These are phyloP conservation scores for Globisporangium irregulare DNA, from an alignment of 352 stramenopile species.

Conservation along the genomic window DNA sequence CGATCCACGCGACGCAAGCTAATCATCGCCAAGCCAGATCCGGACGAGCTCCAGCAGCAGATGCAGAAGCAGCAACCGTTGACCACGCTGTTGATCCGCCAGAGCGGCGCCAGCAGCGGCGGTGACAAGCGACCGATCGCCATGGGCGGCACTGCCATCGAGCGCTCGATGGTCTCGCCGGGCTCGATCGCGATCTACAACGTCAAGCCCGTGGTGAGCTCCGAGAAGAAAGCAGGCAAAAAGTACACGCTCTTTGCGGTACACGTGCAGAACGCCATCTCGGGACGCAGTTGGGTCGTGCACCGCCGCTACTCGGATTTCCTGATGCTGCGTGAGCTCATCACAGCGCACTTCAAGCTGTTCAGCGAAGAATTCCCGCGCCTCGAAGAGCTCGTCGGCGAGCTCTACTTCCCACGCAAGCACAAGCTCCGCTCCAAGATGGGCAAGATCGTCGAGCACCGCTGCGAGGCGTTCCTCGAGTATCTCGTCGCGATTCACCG, in stretches of 20 bases:
- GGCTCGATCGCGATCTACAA: slow-evolving; percentile 59
- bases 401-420: slow-evolving; percentile 73
- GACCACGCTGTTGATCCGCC: slow-evolving; percentile 43
- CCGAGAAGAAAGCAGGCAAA: slow-evolving; percentile 27
- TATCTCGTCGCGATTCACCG: slow-evolving; percentile 61
- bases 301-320: slow-evolving; percentile 70
- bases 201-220: slow-evolving; percentile 43
- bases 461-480: slow-evolving; percentile 60
- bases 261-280: slow-evolving; percentile 72
- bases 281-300: slow-evolving; percentile 67
- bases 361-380: slow-evolving; percentile 53
- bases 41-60: slow-evolving; percentile 17
- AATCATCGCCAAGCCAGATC: slow-evolving; percentile 17
- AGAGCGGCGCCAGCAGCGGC: slow-evolving; percentile 20
- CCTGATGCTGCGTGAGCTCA: slow-evolving; percentile 45
- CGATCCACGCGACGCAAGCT: slow-evolving; percentile 19
- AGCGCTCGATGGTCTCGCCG: slow-evolving; percentile 59
- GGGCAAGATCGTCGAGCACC: slow-evolving; percentile 55
- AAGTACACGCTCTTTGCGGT: slow-evolving; percentile 59
- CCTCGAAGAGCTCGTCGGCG: slow-evolving; percentile 34
- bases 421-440: slow-evolving; percentile 56
- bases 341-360: slow-evolving; percentile 51
- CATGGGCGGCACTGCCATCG: slow-evolving; percentile 61
- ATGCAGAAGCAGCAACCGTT: slow-evolving; percentile 16
- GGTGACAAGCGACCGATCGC: slow-evolving; percentile 38